Evolutionary conservation across 2,329 filamentous ascomycete species (phyloP), one percentile per base, ranked within the genome.

Genomic region (Dactylella cylindrospora): DNA sequence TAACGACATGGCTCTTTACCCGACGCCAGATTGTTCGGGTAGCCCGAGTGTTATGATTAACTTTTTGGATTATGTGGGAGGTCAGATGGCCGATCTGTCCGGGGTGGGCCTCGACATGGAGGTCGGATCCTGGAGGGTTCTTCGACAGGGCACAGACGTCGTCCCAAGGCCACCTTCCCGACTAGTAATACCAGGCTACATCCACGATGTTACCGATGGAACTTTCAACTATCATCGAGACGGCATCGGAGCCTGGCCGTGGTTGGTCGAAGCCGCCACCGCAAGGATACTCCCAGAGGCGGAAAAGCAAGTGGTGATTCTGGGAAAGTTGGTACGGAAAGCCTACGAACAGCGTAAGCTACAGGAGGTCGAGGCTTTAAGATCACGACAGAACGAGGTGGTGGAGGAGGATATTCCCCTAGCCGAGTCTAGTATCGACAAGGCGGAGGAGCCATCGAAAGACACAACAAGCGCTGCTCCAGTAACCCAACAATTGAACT

Each of bases 21-120:
- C 15, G n/a, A 22, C 15, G 5, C 9, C 17, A 9, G 57, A 35
- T 4, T 62, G 57, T 17, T 20, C n/a, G 3, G 25, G 47, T 1
- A 3, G 1, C 4, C 57, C 57, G n/a, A 38, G 44, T 32, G 15
- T 54, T 8, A 17, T 62, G 4, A 50, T 62, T 7, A 49, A 38
- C 38, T 62, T 49, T 49, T 22, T 31, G n/a, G 31, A 9, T 2
- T 29, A 33, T 1, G 6, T 49, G 1, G 13, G 33, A 1, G 43
- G 57, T 8, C 57, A 62, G 12, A 13, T 62, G 25, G 57, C 57
- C 1, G 29, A 54, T 19, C 26, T 62, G 5, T 35, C 43, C 3
- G 4, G 2, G 10, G 8, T 33, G 2, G 35, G 35, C 7, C n/a
- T 28, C 6, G 13, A 32, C 8, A 62, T 33, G 15, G 4, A 10